These are phyloP conservation scores for Leccinum longicurvipes DNA, from an alignment of 768 basidiomycete species.

Conservation along the genomic window DNA sequence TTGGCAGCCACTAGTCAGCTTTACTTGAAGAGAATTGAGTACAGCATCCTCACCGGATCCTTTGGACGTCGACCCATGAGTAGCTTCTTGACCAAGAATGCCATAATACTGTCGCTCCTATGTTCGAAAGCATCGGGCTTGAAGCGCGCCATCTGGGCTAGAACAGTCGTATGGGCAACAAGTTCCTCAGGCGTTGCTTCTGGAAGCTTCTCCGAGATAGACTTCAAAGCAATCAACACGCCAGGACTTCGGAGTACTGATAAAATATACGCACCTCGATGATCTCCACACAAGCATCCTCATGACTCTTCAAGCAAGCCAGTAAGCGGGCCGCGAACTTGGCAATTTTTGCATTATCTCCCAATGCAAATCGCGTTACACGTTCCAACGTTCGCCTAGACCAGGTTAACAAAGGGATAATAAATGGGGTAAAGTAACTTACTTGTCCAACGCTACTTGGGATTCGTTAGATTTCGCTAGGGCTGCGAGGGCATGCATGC, in stretches of 20 bases:
- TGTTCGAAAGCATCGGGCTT: slow-evolving; percentile 74
- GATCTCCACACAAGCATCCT: slow-evolving; percentile 48
- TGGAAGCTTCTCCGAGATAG: slow-evolving; percentile 51
- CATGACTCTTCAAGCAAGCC: slow-evolving; percentile 52
- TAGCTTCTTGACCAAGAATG: slow-evolving; percentile 65
- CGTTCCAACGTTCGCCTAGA: slow-evolving; percentile 66
- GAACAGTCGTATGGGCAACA: slow-evolving; percentile 64
- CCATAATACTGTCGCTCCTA: slow-evolving; percentile 70
- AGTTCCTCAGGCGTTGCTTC: slow-evolving; percentile 48
- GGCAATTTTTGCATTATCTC: slow-evolving; percentile 61
- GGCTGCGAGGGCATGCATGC: slow-evolving; percentile 74
- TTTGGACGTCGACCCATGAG: slow-evolving; percentile 54
- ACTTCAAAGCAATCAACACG: slow-evolving; percentile 36
- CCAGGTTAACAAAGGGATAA: background rate
- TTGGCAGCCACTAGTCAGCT: slow-evolving; percentile 23
- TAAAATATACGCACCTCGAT: slow-evolving; percentile 56
- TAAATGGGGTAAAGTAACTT: slow-evolving; percentile 25
- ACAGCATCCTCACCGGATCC: slow-evolving; percentile 40
- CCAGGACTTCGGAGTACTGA: background rate
- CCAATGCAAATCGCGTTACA: slow-evolving; percentile 54
- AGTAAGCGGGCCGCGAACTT: slow-evolving; percentile 85
- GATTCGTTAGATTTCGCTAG: slow-evolving; percentile 58
- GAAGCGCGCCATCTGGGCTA: slow-evolving; percentile 70
- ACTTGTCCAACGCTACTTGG: slow-evolving; percentile 65
- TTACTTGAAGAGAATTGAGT: background rate